Evolutionary conservation across 1,284 basidiomycete genomes (phyloP).

Genomic region (Athelia sp.): DNA sequence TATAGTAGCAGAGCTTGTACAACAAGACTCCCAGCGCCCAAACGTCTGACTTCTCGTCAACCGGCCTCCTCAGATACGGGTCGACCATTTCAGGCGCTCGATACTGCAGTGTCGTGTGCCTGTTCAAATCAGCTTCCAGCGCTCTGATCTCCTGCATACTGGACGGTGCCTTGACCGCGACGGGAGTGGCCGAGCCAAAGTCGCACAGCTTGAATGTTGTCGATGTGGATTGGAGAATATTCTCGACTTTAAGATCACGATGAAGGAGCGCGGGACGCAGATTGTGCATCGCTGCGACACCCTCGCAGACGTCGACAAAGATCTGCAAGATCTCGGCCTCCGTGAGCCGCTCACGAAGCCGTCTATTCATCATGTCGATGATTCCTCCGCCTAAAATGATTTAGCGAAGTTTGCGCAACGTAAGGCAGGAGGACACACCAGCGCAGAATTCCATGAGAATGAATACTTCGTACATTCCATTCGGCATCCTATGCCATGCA

Average conservation of each 20-base stretch:
- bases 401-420: neutral
- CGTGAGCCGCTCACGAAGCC: constrained; percentile 87
- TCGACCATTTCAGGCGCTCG: constrained; percentile 99
- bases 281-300: constrained; percentile 95
- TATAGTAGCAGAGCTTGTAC: constrained; percentile 97
- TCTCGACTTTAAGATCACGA: constrained; percentile 98
- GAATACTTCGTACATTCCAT: constrained; percentile 91
- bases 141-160: constrained; percentile 79
- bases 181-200: constrained; percentile 89
- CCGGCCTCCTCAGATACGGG: constrained; percentile 73
- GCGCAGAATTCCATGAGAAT: constrained; percentile 98
- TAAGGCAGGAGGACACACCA: constrained; percentile 29
- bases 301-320: constrained; percentile 93
- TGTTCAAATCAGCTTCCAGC: constrained; percentile 89
- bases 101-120: constrained; percentile 94
- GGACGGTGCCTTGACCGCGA: constrained; percentile 63
- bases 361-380: constrained; percentile 98
- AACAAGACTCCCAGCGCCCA: constrained; percentile 95
- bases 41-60: constrained; percentile 94
- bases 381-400: constrained; percentile 80
- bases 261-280: constrained; percentile 87
- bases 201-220: constrained; percentile 95
- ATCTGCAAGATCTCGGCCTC: constrained; percentile 97
- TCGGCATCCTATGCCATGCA: constrained; percentile 79
- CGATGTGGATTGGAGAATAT: constrained; percentile 80